Evolutionary conservation across 2,329 filamentous ascomycete species (phyloP).

Genomic region (Diaporthe australafricana): DNA sequence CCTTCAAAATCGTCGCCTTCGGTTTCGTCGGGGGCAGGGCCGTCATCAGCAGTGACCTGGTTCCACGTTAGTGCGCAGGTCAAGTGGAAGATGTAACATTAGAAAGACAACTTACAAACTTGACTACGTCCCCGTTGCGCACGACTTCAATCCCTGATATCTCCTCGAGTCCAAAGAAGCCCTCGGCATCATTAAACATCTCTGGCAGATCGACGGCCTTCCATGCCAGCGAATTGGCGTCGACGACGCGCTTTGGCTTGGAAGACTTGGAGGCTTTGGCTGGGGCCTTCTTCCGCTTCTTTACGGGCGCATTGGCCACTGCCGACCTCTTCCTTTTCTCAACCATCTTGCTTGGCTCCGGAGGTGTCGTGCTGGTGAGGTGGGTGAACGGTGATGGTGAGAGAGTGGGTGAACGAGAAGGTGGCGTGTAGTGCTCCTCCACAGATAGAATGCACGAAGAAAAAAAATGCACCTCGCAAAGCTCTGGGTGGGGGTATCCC

Average conservation of each 20-base stretch:
- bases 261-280: constrained; percentile 32
- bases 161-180: constrained; percentile 92
- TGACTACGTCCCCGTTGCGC: constrained; percentile 68
- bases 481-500: constrained; percentile 8
- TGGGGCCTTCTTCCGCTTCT: constrained; percentile 36
- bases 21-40: constrained; percentile 35
- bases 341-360: constrained; percentile 8
- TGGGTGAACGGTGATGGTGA: background rate
- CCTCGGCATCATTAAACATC: constrained; percentile 88
- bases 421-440: background rate
- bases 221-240: constrained; percentile 66
- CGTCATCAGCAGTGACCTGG: constrained; percentile 4
- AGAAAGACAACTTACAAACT: constrained; percentile 60
- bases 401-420: background rate
- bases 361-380: background rate
- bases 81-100: background rate
- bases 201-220: constrained; percentile 75
- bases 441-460: background rate
- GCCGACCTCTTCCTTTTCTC: constrained; percentile 44
- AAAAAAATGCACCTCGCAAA: constrained; percentile 34
- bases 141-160: constrained; percentile 92
- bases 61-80: background rate
- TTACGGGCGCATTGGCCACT: constrained; percentile 23
- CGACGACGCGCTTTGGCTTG: constrained; percentile 55
- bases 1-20: constrained; percentile 48